phyloP scores from a whole-genome alignment of 805 yeast species.

The Brettanomyces bruxellensis region DNA sequence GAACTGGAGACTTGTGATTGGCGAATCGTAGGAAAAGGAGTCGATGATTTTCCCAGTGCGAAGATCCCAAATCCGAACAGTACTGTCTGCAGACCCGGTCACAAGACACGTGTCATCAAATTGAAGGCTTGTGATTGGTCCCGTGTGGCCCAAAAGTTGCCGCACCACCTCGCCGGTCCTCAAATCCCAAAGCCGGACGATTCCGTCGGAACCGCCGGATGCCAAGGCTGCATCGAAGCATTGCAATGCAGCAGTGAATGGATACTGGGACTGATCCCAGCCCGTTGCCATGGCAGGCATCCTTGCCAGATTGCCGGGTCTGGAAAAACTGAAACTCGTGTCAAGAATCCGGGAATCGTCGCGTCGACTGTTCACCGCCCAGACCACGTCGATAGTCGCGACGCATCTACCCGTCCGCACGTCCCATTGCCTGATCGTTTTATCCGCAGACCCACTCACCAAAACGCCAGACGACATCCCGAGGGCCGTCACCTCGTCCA shows the following conservation, averaged over 20 bases:
- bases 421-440: constrained; percentile 74
- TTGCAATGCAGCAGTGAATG: constrained; percentile 59
- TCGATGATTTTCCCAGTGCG: constrained; percentile 56
- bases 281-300: neutral
- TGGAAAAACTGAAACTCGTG: neutral
- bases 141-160: constrained; percentile 58
- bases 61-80: constrained; percentile 65
- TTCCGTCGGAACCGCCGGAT: constrained; percentile 69
- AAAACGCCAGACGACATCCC: constrained; percentile 43
- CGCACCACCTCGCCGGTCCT: constrained; percentile 60
- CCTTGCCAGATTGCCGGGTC: neutral
- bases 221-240: constrained; percentile 72
- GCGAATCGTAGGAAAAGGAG: constrained; percentile 51
- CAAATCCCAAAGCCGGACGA: constrained; percentile 69
- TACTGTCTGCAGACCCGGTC: constrained; percentile 56
- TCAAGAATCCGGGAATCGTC: neutral
- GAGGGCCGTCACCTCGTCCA: constrained; percentile 58
- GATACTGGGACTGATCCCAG: constrained; percentile 14
- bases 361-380: constrained; percentile 35
- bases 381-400: constrained; percentile 61
- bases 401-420: constrained; percentile 52
- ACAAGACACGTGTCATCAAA: constrained; percentile 58
- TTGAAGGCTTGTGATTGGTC: constrained; percentile 56
- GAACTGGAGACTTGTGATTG: constrained; percentile 49
- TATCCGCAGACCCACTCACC: constrained; percentile 63